A percentile compares a stretch with the other conserved stretches of the same genome.
Evolutionary conservation across 106 monocot genomes (phyloP).

Genomic region (Narthecium ossifragum): DNA sequence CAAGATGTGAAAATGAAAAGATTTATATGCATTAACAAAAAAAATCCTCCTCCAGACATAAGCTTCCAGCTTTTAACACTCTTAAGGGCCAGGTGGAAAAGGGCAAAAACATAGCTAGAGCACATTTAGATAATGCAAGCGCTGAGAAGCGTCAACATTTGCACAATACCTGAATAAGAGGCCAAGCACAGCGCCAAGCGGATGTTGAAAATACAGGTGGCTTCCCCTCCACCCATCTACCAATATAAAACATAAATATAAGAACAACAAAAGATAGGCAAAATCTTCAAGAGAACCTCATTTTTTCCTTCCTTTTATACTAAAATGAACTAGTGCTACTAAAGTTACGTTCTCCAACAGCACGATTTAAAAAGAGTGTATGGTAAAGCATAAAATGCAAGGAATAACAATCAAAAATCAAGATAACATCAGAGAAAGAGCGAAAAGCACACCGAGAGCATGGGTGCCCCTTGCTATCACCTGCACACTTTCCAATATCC

Average conservation of each 20-base stretch:
- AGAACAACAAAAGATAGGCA: not conserved
- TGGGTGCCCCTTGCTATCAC: constrained; percentile 43
- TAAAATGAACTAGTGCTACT: too few relatives aligned
- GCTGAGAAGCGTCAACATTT: too few relatives aligned
- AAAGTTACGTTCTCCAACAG: too few relatives aligned
- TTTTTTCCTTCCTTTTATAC: not conserved
- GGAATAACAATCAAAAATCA: not conserved
- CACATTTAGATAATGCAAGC: too few relatives aligned
- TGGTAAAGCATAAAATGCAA: not conserved
- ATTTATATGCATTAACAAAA: too few relatives aligned
- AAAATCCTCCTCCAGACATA: too few relatives aligned
- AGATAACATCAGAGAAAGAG: not conserved
- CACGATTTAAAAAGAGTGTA: too few relatives aligned
- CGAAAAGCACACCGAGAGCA: constrained; percentile 43
- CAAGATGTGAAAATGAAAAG: too few relatives aligned
- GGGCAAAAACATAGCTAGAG: too few relatives aligned
- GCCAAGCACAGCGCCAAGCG: constrained; percentile 88
- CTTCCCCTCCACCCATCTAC: constrained; percentile 95
- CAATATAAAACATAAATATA: constrained; percentile 1
- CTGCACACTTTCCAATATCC: constrained; percentile 29
- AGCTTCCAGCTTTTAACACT: too few relatives aligned
- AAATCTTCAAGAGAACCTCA: not conserved
- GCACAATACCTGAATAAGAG: constrained; percentile 88
- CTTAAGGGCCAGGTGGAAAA: too few relatives aligned
- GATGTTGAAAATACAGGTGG: constrained; percentile 86